These are phyloP conservation scores for Pelargonium nanum DNA, from an alignment of 345 rosid species.

Conservation along the genomic window DNA sequence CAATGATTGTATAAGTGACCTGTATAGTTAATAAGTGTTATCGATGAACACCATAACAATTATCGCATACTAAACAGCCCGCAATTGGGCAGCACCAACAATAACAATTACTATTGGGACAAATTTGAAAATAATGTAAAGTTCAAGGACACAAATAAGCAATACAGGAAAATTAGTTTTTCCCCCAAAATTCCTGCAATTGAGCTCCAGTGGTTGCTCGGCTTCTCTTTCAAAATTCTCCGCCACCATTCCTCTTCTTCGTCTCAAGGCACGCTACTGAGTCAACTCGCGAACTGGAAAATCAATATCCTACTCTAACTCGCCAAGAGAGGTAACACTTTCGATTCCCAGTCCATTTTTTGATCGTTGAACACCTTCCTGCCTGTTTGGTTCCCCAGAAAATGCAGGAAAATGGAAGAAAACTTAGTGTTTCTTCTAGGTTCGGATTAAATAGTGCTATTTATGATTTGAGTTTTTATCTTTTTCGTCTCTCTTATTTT, in stretches of 20 bases:
- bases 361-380: background rate
- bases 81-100: no score
- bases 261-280: background rate
- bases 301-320: background rate
- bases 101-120: no score
- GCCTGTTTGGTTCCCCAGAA: slow-evolving; percentile 1
- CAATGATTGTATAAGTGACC: no score
- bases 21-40: no score
- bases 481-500: background rate
- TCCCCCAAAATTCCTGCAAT: background rate
- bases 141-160: no score
- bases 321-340: background rate
- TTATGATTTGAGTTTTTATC: no score
- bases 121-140: no score
- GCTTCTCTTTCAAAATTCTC: background rate
- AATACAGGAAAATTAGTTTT: no score
- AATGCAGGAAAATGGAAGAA: background rate
- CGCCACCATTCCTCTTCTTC: background rate
- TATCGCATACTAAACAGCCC: no score
- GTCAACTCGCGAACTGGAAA: background rate
- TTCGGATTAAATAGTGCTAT: background rate
- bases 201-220: background rate
- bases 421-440: background rate
- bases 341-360: background rate
- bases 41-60: no score